A percentile compares a stretch with the other conserved stretches of the same genome.
phyloP scores from a whole-genome alignment of 352 stramenopile genomes.

The Phytophthora hybrid region DNA sequence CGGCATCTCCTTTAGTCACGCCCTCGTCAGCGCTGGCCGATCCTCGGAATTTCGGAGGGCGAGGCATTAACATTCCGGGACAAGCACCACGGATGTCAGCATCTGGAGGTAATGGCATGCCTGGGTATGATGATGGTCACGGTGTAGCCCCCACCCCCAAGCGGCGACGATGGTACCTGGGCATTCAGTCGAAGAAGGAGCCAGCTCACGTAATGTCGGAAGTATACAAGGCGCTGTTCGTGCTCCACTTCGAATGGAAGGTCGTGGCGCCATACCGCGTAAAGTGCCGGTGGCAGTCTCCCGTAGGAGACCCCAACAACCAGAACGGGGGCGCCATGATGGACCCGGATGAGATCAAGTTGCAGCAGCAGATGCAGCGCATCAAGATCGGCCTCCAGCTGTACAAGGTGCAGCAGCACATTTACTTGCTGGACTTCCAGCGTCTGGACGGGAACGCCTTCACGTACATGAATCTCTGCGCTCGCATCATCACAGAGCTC shows the following conservation, averaged over 20 bases:
- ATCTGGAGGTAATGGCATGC: slow-evolving; percentile 25
- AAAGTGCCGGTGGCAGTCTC: slow-evolving; percentile 96
- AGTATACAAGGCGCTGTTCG: slow-evolving; percentile 98
- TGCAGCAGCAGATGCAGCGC: slow-evolving; percentile 54
- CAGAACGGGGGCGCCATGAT: slow-evolving; percentile 27
- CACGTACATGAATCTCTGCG: slow-evolving; percentile 99
- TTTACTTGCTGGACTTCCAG: slow-evolving; percentile 99
- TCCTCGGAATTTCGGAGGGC: slow-evolving; percentile 72
- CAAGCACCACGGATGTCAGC: slow-evolving; percentile 37
- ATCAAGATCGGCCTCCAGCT: slow-evolving; percentile 97
- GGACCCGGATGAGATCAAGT: slow-evolving; percentile 37
- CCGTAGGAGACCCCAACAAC: slow-evolving; percentile 32
- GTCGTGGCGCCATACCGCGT: slow-evolving; percentile 97
- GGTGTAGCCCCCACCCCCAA: slow-evolving; percentile 57
- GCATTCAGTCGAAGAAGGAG: slow-evolving; percentile 99
- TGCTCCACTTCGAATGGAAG: slow-evolving; percentile 98
- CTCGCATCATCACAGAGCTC: slow-evolving; percentile 99
- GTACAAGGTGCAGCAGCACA: slow-evolving; percentile 98
- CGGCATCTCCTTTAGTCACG: slow-evolving; percentile 77
- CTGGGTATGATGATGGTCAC: slow-evolving; percentile 52
- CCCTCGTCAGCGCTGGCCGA: slow-evolving; percentile 56
- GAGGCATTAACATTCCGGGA: slow-evolving; percentile 44
- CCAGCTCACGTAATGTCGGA: slow-evolving; percentile 99
- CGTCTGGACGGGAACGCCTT: slow-evolving; percentile 96
- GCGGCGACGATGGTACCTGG: slow-evolving; percentile 97